Evolutionary conservation across 495 filamentous ascomycete species (phyloP), one percentile per base, ranked within the genome.

Genomic region (Penicillium turbatum): DNA sequence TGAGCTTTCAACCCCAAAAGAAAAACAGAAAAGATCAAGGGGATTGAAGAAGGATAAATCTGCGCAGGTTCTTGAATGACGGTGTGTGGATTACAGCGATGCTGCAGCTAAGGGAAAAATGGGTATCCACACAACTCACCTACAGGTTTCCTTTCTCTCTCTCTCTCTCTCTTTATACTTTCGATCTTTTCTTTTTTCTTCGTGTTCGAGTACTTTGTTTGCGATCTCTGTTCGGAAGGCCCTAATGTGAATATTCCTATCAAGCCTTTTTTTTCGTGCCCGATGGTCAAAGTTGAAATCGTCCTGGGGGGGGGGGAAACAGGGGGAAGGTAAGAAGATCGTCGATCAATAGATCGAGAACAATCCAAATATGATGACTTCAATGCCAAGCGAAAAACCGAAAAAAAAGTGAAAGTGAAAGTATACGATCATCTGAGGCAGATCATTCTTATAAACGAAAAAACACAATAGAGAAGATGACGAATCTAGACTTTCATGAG

Each of bases 61-160:
- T 54, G 34, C 54, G 24, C 53, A 51, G 59, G 48, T 56, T 49
- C 53, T 52, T 52, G 58, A 70, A 64, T 67, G 64, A 70, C 64
- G 66, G 66, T 69, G 66, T 67, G 64, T 35, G 11, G 56, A 68
- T 65, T 48, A 24, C 34, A 48, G 32, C 30, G 5, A 15, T 37
- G 32, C 46, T 37, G 55, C 51, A 53, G 54, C 48, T 56, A 49
- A 54, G 15, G 34, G 19, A 40, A 35, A 30, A 35, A 48, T n/a
- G 35, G 34, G 47, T 38, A 47, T 47, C 44, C 46, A 48, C 34
- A 38, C 34, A 36, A 34, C 44, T 26, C 43, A 48, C 30, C 42
- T 46, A 34, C 26, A 53, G 40, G 16, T 30, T 44, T 11, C 26
- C 6, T 21, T 31, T 5, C 10, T 31, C 30, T 37, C 13, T 10